Percentiles rank a stretch among this genome's conserved stretches.
Conservation (phyloP, 306 rosid genomes). For the Myrica gale region DNA sequence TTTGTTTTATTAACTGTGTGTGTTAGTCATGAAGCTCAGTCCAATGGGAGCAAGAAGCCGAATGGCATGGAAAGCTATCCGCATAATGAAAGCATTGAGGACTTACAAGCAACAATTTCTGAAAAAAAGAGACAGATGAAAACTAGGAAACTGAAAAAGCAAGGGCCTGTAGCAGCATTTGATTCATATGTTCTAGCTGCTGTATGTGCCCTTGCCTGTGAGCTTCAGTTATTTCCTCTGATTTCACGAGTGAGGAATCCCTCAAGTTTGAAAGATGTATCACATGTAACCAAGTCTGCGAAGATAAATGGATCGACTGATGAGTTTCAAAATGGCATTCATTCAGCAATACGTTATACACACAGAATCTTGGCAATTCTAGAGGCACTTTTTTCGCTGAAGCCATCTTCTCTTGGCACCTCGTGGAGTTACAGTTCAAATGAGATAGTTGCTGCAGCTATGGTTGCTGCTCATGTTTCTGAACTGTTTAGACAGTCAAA, state of each 20-base stretch:
- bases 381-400: conserved; percentile 86
- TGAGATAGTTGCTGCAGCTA: conserved; percentile 99
- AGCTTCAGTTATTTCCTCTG: conserved; percentile 89
- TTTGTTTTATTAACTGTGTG: conserved; percentile 95
- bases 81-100: conserved; percentile 51
- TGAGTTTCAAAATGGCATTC: conserved; percentile 55
- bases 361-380: conserved; percentile 81
- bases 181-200: conserved; percentile 98
- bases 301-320: conserved; percentile 59
- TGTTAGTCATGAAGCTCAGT: conserved; percentile 93
- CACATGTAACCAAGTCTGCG: conserved; percentile 48
- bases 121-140: conserved; percentile 50
- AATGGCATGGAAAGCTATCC: conserved; percentile 58
- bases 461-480: conserved; percentile 99
- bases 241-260: conserved; percentile 52
- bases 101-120: conserved; percentile 42
- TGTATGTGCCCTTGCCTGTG: conserved; percentile 93
- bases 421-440: conserved; percentile 96
- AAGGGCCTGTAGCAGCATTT: conserved; percentile 92
- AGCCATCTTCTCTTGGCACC: conserved; percentile 97
- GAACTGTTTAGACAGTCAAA: conserved; percentile 87
- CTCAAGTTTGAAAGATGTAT: conserved; percentile 42
- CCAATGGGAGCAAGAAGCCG: conserved; percentile 66
- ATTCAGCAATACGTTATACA: conserved; percentile 85
- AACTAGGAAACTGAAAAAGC: conserved; percentile 59